Evolutionary conservation across 139 green algal genomes (phyloP).

Genomic region (Chlorella sp.): DNA sequence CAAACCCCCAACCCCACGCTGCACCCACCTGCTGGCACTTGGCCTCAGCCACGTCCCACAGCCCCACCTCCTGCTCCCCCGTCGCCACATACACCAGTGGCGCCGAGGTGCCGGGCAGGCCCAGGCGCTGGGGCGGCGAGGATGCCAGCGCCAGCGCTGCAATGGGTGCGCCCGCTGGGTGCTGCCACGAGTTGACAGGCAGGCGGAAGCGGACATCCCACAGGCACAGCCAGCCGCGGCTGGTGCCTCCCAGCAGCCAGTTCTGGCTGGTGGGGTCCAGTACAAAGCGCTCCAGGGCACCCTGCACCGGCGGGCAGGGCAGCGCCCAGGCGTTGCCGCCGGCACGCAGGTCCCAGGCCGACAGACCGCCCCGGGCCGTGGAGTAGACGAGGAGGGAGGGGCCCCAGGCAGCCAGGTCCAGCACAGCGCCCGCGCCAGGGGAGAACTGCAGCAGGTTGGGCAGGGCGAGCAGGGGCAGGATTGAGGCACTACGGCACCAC

Average conservation of each 20-base stretch:
- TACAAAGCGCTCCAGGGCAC: slow-evolving; percentile 63
- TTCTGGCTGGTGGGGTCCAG: slow-evolving; percentile 53
- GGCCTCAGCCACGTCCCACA: slow-evolving; percentile 77
- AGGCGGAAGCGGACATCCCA: slow-evolving; percentile 90
- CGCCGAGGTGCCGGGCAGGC: slow-evolving; percentile 39
- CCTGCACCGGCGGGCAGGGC: slow-evolving; percentile 46
- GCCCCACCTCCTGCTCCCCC: slow-evolving; percentile 77
- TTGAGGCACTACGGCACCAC: too few species aligned
- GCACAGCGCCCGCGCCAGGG: slow-evolving; percentile 58
- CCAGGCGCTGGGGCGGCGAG: slow-evolving; percentile 54
- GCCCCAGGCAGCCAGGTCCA: slow-evolving; percentile 70
- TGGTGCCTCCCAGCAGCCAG: slow-evolving; percentile 80
- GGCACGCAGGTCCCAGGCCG: slow-evolving; percentile 80
- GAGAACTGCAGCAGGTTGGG: slow-evolving; percentile 40
- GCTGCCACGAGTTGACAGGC: slow-evolving; percentile 44
- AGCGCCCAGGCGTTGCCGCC: slow-evolving; percentile 69
- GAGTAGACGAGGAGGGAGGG: slow-evolving; percentile 71
- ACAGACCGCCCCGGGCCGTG: slow-evolving; percentile 76
- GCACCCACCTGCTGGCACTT: slow-evolving; percentile 54
- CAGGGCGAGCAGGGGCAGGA: neutral
- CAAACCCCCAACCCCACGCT: too few species aligned
- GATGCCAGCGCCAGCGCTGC: slow-evolving; percentile 64
- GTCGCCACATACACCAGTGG: slow-evolving; percentile 85
- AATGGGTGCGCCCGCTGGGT: slow-evolving; percentile 47
- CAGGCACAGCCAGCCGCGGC: slow-evolving; percentile 65